Base-by-base conservation (phyloP, 2,329 filamentous ascomycete genomes). In the Colletotrichum tamarilloi region DNA sequence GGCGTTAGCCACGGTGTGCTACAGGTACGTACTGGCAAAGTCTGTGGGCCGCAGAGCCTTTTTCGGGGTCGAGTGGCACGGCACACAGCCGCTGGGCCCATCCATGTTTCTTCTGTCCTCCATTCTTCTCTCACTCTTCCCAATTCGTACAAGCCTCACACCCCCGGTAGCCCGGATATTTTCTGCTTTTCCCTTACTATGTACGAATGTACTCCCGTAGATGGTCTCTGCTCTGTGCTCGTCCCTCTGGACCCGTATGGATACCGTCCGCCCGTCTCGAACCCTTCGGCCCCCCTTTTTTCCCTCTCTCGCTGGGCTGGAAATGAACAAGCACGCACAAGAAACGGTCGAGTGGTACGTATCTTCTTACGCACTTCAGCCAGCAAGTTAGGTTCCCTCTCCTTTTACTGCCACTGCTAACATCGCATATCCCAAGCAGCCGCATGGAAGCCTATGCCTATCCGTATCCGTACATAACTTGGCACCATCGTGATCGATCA, bases 41-140 rank as follows among this genome's bases (percentile, higher is more conserved):
- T 73, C 62, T 73, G 71, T 71, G 71, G 56, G 67, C 60, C 67
- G 62, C 35, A 62, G 68, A 71, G 60, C 55, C 59, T 71, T 70
- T 71, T 71, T 73, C 67, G 67, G 72, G 67, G 68, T 74, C 62
- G 57, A 62, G 62, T 74, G 68, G 72, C 62, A 72, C 67, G 65
- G 56, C 70, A 64, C 35, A 62, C 58, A 52, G 68, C 70, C 66
- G 30, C 67, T 72, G 69, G 69, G 69, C 52, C 58, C 38, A 68
- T 57, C 65, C 65, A 60, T 73, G 70, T 70, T 70, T 63, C 60
- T 52, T 67, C 30, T 58, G 30, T 42, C 28, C 71, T 62, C 62
- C 56, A 52, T 53, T 62, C 68, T 72, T 72, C 67, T 62, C 53
- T 64, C 35, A 26, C 70, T 38, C 67, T 71, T 71, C 71, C 67